Base-by-base conservation (phyloP, 108 stramenopile species). In the Discostella pseudostelligera region DNA sequence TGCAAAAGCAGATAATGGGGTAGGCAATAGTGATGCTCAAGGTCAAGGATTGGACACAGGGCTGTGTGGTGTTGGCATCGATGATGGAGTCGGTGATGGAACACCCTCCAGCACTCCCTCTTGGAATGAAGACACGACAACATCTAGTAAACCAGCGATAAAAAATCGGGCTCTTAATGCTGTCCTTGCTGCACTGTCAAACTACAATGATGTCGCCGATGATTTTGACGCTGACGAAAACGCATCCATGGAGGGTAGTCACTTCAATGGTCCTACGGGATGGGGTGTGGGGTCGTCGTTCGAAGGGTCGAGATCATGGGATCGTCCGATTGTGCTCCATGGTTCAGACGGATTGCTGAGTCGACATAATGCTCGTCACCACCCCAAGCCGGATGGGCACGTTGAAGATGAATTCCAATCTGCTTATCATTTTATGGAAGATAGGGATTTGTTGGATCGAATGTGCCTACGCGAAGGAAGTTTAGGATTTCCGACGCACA, bases 271-370 rank as follows among this genome's bases (percentile, higher is more conserved):
- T 29, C 44, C 46, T 11, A 39, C 53, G 36, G 71, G 66, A 61
- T 76, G 72, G 79, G 75, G 67, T 43, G 67, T 74, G 28, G 81
- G 68, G 43, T 75, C 74, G 3, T 54, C 51, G 26, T 26, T 79
- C 40, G 81, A 82, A 28, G 70, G 66, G 40, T 58, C 39, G 32
- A 57, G 65, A 36, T 56, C 56, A 39, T 76, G 61, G 65, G 89
- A 90, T 45, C 76, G 78, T 32, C 86, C 86, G 9, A 71, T 93
- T 25, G 53, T 80, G 1, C 60, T 93, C 36, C 88, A 86, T 56
- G 92, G 92, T 7, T 32, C 78, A 17, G 63, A 90, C 58, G 92
- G 92, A 10, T 60, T 93, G 29, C 62, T 93, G 44, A 70, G 55
- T 22, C 70, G 74, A 19, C 59, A 57, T 46, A 59, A 37, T 21